Base-by-base conservation (phyloP, 2,329 filamentous ascomycete species). In the Leptoxyphium fumago region DNA sequence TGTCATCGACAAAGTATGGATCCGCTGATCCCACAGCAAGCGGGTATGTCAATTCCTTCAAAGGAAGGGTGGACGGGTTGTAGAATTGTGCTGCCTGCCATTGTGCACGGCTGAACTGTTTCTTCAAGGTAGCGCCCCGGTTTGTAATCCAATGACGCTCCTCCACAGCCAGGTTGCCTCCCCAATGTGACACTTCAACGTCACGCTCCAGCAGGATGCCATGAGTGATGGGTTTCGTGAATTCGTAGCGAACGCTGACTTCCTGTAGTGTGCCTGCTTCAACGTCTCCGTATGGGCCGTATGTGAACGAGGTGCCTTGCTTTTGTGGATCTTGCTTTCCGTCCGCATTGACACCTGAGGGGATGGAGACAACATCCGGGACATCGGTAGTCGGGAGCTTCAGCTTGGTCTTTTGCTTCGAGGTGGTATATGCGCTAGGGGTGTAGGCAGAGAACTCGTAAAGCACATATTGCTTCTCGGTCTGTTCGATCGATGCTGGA, bases 101-200 rank as follows among this genome's bases (percentile, higher is more conserved):
- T 45, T 64, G 55, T 17, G 70, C 66, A 40, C 69, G 68, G 40
- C 61, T 66, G 60, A 72, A 72, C 50, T 71, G 67, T 54, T 69
- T 66, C 55, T 71, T 70, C 18, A 73, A 62, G 32, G 83, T 81
- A 41, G 91, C 93, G 50, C 83, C 91, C 50, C 82, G 78, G 71
- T 98, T 89, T 56, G 77, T 77, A 52, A 96, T 73, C 64, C 82
- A 85, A 67, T 94, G 95, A 46, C 85, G 78, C 68, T 98, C 91
- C 67, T 98, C 91, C 41, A 88, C 86, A 1, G 91, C 91, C 43
- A 96, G 67, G 61, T 98, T 98, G 49, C 91, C 91, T 52, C 91
- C 91, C 91, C 91, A 98, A 65, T 96, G 91, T 61, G 85, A 94
- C 55, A 98, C 82, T 64, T 98, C 91, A 50, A 98, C 70, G 57